Evolutionary conservation across 805 yeast species (phyloP).

Genomic region (Monosporozyma yasuniensis): DNA sequence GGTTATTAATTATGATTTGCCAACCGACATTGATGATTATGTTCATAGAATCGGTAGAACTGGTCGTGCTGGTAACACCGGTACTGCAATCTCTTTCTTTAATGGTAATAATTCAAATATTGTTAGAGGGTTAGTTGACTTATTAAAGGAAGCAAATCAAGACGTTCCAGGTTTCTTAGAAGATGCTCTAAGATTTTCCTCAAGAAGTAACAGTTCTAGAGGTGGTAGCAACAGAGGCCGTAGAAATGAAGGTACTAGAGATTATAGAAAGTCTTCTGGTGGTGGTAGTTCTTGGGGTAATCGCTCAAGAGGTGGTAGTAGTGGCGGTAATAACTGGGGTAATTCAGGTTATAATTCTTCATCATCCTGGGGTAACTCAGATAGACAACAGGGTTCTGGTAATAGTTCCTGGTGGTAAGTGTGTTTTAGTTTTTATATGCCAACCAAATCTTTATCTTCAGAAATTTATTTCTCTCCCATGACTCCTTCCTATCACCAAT

Average conservation of each 20-base stretch:
- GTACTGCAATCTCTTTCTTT: slow-evolving; percentile 95
- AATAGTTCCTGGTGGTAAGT: slow-evolving; percentile 12
- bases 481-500: too few relatives aligned
- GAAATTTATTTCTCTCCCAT: too few relatives aligned
- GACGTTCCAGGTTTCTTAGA: slow-evolving; percentile 86
- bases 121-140: slow-evolving; percentile 75
- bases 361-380: slow-evolving; percentile 29
- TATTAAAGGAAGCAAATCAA: slow-evolving; percentile 90
- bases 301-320: slow-evolving; percentile 14
- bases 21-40: slow-evolving; percentile 93
- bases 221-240: slow-evolving; percentile 40
- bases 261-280: slow-evolving; percentile 39
- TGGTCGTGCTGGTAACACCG: slow-evolving; percentile 98
- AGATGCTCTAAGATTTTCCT: slow-evolving; percentile 68
- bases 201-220: slow-evolving; percentile 47
- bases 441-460: neutral
- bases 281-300: slow-evolving; percentile 21
- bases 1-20: slow-evolving; percentile 93
- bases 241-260: slow-evolving; percentile 36
- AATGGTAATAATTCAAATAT: slow-evolving; percentile 87
- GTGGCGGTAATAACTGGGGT: slow-evolving; percentile 1
- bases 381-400: slow-evolving; percentile 7
- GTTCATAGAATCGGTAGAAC: slow-evolving; percentile 99
- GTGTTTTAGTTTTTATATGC: too few relatives aligned
- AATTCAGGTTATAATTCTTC: slow-evolving; percentile 25